Evolutionary conservation across 75 land plant genomes (phyloP).

Genomic region (Selaginella tamariscina): DNA sequence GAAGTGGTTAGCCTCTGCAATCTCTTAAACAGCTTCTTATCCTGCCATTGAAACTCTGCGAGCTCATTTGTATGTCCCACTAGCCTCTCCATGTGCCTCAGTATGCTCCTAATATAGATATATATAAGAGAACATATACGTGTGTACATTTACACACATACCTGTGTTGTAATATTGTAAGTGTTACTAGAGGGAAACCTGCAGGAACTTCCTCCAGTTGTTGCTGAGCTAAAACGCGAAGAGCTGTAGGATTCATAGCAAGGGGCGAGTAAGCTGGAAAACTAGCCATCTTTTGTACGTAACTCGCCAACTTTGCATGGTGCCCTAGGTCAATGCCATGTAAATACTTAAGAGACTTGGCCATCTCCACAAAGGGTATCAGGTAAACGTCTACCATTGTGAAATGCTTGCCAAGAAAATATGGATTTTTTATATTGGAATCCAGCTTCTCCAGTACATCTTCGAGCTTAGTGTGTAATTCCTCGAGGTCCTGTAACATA

Average conservation of each 20-base stretch:
- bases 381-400: background rate
- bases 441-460: background rate
- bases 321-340: background rate
- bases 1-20: background rate
- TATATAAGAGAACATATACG: too few relatives aligned
- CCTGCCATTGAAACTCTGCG: background rate
- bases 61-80: background rate
- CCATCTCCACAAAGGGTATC: background rate
- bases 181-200: background rate
- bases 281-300: background rate
- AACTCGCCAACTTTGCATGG: background rate
- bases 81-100: background rate
- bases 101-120: too few relatives aligned
- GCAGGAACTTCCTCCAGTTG: background rate
- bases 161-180: background rate
- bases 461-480: background rate
- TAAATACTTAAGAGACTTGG: background rate
- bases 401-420: too few relatives aligned
- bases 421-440: background rate
- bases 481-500: background rate
- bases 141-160: too few relatives aligned
- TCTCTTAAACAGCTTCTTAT: background rate
- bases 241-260: background rate
- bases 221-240: background rate
- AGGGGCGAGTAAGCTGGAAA: background rate